These are phyloP conservation scores for Rhizopogon vulgaris DNA, from an alignment of 768 basidiomycete genomes.

Conservation along the genomic window DNA sequence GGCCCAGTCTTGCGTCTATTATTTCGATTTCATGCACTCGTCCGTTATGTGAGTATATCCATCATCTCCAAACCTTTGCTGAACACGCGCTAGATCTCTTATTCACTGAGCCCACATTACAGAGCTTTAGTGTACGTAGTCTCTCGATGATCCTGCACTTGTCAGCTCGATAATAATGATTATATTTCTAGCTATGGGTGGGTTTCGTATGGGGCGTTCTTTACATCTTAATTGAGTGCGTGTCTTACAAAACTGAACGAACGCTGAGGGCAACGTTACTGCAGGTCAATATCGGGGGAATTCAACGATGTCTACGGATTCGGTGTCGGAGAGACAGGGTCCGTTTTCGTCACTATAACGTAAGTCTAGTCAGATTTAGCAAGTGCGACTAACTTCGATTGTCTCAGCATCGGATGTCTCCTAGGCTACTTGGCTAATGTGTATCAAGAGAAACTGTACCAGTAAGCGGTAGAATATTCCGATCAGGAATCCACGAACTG, in stretches of 20 bases:
- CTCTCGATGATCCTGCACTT: neutral
- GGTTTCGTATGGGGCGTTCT: conserved; percentile 55
- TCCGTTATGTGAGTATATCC: conserved; percentile 34
- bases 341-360: conserved; percentile 53
- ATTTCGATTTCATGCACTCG: conserved; percentile 48
- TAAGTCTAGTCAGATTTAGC: conserved; percentile 23
- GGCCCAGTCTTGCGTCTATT: conserved; percentile 45
- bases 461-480: conserved; percentile 24
- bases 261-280: conserved; percentile 1
- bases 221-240: conserved; percentile 60
- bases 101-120: conserved; percentile 58
- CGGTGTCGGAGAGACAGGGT: conserved; percentile 50
- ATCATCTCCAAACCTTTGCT: neutral
- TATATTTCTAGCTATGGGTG: no score
- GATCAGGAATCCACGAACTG: neutral
- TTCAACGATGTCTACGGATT: conserved; percentile 56
- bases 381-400: neutral
- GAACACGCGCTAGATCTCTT: conserved; percentile 12
- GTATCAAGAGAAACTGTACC: conserved; percentile 45
- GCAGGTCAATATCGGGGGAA: conserved; percentile 49
- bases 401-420: conserved; percentile 44
- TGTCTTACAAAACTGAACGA: neutral
- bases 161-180: conserved; percentile 50
- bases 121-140: conserved; percentile 58
- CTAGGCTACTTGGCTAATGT: conserved; percentile 41